These are phyloP conservation scores for Metarhizium robertsii DNA, from an alignment of 2,329 filamentous ascomycete species.

Conservation along the genomic window DNA sequence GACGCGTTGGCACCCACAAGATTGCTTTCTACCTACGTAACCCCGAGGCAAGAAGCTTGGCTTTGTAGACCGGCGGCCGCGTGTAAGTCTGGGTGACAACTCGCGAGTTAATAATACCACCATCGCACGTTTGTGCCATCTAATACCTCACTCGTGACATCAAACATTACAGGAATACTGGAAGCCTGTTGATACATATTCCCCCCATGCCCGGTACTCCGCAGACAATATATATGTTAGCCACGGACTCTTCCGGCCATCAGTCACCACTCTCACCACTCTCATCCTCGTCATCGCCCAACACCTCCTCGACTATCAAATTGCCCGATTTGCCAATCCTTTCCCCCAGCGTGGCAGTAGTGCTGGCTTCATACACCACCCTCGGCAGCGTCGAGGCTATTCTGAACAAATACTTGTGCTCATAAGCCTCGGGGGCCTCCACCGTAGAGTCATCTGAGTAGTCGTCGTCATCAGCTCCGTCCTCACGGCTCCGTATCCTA, in stretches of 20 bases:
- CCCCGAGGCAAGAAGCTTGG: no score
- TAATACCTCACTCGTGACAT: no score
- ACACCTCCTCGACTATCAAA: constrained; percentile 68
- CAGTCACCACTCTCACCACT: background rate
- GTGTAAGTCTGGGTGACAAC: no score
- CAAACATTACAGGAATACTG: no score
- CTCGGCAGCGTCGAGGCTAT: constrained; percentile 81
- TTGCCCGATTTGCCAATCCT: constrained; percentile 77
- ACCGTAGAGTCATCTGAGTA: background rate
- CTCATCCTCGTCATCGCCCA: constrained; percentile 20
- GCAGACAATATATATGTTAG: background rate
- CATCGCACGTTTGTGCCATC: no score
- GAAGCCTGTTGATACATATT: no score
- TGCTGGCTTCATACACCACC: constrained; percentile 64
- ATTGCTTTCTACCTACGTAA: no score
- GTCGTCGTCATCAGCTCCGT: constrained; percentile 41
- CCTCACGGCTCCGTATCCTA: constrained; percentile 37
- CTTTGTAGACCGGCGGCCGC: no score
- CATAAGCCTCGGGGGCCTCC: constrained; percentile 36
- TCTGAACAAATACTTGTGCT: constrained; percentile 76
- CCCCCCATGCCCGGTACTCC: no score
- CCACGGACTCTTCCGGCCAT: background rate
- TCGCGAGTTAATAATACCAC: no score
- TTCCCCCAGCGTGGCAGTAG: constrained; percentile 56
- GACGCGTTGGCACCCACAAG: no score